Evolutionary conservation across 139 green algal genomes (phyloP).

Genomic region (Chlorella sorokiniana): DNA sequence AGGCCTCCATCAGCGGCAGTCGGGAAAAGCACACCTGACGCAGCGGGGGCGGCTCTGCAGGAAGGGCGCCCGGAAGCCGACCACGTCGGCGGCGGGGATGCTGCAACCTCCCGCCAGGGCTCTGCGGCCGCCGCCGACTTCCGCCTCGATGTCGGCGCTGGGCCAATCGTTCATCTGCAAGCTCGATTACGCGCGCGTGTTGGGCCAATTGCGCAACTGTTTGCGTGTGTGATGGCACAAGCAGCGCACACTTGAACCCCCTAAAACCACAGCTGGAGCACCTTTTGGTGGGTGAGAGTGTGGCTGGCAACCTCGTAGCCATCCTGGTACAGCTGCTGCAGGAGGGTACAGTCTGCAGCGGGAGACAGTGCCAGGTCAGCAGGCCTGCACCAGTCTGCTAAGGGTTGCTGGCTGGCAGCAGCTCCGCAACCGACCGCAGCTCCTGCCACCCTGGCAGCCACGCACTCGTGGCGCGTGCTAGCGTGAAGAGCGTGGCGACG

Average conservation of each 20-base stretch:
- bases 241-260: neutral
- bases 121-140: constrained; percentile 7
- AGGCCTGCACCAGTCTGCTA: neutral
- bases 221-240: neutral
- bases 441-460: neutral
- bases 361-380: neutral
- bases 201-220: neutral
- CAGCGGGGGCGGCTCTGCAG: neutral
- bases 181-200: neutral
- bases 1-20: neutral
- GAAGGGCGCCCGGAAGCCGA: constrained; percentile 10
- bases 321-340: neutral
- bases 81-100: neutral
- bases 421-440: neutral
- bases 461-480: neutral
- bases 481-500: constrained; percentile 3
- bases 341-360: constrained; percentile 2
- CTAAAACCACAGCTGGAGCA: too few relatives aligned
- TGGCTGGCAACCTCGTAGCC: constrained; percentile 19
- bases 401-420: neutral
- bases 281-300: constrained; percentile 15
- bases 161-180: constrained; percentile 21
- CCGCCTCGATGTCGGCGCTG: neutral
- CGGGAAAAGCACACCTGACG: neutral
- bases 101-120: neutral